Evolutionary conservation across 163 green algal species (phyloP).

Genomic region (Scenedesmus sp.): DNA sequence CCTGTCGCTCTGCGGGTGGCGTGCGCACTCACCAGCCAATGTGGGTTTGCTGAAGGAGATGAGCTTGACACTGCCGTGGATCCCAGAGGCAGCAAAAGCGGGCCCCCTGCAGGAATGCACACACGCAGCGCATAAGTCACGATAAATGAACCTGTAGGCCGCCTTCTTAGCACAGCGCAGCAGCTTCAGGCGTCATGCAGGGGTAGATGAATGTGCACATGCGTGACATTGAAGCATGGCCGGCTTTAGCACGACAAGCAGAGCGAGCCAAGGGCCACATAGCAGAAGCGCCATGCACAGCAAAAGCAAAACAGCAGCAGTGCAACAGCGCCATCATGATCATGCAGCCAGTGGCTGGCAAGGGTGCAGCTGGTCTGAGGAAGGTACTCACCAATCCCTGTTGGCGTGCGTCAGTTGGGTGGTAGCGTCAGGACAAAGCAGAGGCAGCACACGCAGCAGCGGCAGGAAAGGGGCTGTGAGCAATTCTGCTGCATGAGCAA

Average conservation of each 20-base stretch:
- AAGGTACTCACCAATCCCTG: slow-evolving; percentile 26
- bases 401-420: not conserved
- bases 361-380: not conserved
- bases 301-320: no score
- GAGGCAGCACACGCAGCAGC: slow-evolving; percentile 16
- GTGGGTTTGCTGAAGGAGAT: slow-evolving; percentile 60
- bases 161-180: not conserved
- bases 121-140: no score
- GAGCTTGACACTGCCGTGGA: slow-evolving; percentile 75
- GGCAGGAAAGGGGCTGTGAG: not conserved
- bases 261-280: no score
- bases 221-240: no score
- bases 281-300: no score
- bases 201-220: no score
- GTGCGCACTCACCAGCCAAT: slow-evolving; percentile 60
- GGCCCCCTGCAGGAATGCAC: slow-evolving; percentile 64
- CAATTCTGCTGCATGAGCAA: not conserved
- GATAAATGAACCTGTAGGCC: no score
- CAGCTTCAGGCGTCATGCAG: not conserved
- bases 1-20: not conserved
- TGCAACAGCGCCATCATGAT: not conserved
- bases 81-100: slow-evolving; percentile 74
- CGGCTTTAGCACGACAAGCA: no score
- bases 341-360: not conserved
- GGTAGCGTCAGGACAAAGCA: not conserved